These are phyloP conservation scores for Claviceps citrina DNA, from an alignment of 2,329 filamentous ascomycete genomes.

Conservation along the genomic window DNA sequence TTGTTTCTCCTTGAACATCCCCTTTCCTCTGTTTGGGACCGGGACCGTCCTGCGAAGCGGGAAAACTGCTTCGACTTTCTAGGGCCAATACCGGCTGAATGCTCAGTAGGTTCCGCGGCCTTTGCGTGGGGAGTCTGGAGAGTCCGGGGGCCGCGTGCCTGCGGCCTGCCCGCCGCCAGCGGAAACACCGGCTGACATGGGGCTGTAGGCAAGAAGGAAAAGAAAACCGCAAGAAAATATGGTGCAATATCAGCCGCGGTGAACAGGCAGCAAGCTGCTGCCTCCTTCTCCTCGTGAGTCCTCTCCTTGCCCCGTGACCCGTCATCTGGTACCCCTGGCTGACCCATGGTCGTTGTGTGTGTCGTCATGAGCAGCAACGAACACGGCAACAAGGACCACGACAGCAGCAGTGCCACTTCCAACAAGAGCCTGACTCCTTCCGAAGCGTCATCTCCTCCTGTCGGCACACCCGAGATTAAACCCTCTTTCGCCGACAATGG, in stretches of 20 bases:
- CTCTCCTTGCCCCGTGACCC: conserved; percentile 12
- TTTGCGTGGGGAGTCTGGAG: too few relatives aligned
- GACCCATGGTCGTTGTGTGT: conserved; percentile 8
- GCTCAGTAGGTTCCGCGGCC: conserved; percentile 17
- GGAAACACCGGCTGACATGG: background rate
- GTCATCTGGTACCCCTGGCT: conserved; percentile 4
- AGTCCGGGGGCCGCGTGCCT: too few relatives aligned
- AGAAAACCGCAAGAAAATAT: conserved; percentile 39
- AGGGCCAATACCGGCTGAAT: conserved; percentile 19
- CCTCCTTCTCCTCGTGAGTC: conserved; percentile 37
- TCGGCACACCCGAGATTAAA: conserved; percentile 31
- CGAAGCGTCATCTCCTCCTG: conserved; percentile 28
- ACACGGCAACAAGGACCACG: conserved; percentile 14
- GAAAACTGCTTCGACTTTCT: conserved; percentile 17
- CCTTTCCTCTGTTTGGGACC: conserved; percentile 5
- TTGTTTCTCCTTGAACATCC: background rate
- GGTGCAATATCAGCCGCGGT: conserved; percentile 37
- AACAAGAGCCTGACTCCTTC: conserved; percentile 23
- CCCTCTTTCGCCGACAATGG: conserved; percentile 28
- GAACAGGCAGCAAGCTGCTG: conserved; percentile 36
- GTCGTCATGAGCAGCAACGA: conserved; percentile 7
- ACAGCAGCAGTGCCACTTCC: conserved; percentile 18
- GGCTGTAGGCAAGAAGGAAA: conserved; percentile 29
- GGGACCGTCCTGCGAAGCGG: conserved; percentile 14
- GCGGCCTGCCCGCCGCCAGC: background rate